A percentile compares a stretch with the other conserved stretches of the same genome.
Conservation (phyloP, 192 early-diverging fungal species). For the Linnemannia hyalina region DNA sequence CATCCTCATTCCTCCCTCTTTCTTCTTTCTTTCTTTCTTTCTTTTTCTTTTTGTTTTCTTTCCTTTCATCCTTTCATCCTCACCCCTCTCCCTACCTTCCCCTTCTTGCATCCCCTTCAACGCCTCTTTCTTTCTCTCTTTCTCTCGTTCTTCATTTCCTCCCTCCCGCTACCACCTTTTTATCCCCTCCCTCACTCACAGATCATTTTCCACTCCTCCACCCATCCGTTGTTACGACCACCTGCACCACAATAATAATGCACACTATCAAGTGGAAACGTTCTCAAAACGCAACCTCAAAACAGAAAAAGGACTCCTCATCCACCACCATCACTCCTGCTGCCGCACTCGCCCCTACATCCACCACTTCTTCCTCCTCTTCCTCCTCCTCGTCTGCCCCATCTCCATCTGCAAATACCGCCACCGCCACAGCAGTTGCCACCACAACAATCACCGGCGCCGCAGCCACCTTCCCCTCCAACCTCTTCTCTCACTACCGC, state of each 20-base stretch:
- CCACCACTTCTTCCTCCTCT: constrained; percentile 1
- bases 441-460: not conserved
- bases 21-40: not conserved
- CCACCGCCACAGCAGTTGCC: not conserved
- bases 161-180: not conserved
- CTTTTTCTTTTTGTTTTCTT: not conserved
- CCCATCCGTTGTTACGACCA: too few relatives aligned
- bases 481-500: not conserved
- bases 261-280: constrained; percentile 30
- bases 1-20: not conserved
- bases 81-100: too few relatives aligned
- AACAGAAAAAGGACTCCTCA: not conserved
- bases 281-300: constrained; percentile 11
- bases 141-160: not conserved
- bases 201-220: too few relatives aligned
- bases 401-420: not conserved
- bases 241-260: not conserved
- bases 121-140: not conserved
- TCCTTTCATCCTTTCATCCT: not conserved
- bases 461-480: constrained; percentile 4
- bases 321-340: not conserved
- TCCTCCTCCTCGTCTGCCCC: not conserved
- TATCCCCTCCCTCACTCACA: too few relatives aligned
- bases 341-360: not conserved
- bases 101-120: not conserved